Base-by-base conservation (phyloP, 2,329 filamentous ascomycete genomes). In the Aspergillus sergii region DNA sequence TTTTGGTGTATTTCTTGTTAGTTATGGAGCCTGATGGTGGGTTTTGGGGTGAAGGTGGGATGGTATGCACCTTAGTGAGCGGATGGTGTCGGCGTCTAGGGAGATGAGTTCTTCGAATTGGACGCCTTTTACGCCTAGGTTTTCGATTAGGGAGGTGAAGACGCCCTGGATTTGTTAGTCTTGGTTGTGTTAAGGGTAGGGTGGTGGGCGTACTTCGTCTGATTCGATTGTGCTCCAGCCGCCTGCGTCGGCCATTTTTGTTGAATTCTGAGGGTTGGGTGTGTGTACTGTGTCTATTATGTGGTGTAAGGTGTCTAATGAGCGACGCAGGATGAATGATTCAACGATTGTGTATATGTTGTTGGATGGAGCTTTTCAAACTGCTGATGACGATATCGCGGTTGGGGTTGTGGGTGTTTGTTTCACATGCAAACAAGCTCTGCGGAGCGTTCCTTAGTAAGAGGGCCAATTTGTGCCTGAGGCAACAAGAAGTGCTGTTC, bases 201-300 rank as follows among this genome's bases (percentile, higher is more conserved):
- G 39, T 36, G 57, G 59, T 61, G 63, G 65, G 82, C 87, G 71
- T 86, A 96, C 94, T 79, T 94, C 94, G 83, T 98, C 94, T 67
- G 92, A 96, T 81, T 98, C 94, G 76, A 98, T 97, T 45, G 94
- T 98, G 80, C 96, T 97, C 94, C 94, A 98, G 67, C 94, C 94
- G 71, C 77, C 80, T 60, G 72, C 72, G 60, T 82, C 80, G 28
- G 89, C 91, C 80, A 90, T 91, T 88, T 89, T 41, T 39, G 9
- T 30, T 39, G 11, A 34, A 2, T 39, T 16, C 4, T 23, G n/a
- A 21, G 30, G 11, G n/a, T 55, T 26, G 5, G 7, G n/a, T 12
- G 41, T 16, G 11, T 19, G n/a, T 55, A 54, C 21, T 12, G 21
- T 26, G 32, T 26, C 21, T 36, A 55, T 7, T 14, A 16, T 55